Base-by-base conservation (phyloP, 106 monocot species). In the Chionographis japonica region DNA sequence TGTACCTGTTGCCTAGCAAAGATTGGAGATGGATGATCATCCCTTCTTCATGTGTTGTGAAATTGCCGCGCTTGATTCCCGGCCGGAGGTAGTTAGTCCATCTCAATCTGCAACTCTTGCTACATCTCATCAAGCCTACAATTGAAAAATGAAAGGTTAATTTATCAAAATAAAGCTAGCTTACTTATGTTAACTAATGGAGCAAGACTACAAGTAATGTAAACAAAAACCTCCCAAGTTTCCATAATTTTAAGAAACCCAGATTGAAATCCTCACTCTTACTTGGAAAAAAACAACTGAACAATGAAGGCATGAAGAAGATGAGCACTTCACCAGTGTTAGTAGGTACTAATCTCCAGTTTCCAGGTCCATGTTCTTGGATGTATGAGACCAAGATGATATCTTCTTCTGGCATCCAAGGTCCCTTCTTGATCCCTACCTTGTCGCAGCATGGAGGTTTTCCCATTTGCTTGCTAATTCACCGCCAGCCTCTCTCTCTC, bases 31-130 rank as follows among this genome's bases (percentile, higher is more conserved):
- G 84, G 74, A 91, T 72, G 40, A 91, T 91, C 40, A 87, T 74
- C 37, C 81, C 76, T 79, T 91, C 91, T 68, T 91, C 91, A 5
- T 87, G 84, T n/a, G 76, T 75, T 16, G 84, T 82, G 74, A 94
- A 94, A 63, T 86, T 87, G 6, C 93, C 93, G 6, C 89, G 79
- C 79, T 84, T 94, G 54, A 94, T 94, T n/a, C 93, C 93, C 0
- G 93, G 93, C 39, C 90, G 60, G 52, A 94, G 86, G 52, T 94
- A 90, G 67, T 94, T 94, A 4, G 93, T 90, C 93, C 93, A 94
- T 76, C 93, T 82, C 70, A 94, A 65, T 65, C 93, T 81, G 64
- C 93, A 94, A 57, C 93, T 94, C 81, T 94, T 94, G 67, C 90
- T 94, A 73, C 93, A 94, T 73, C 93, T 84, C 84, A 82, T 77